Evolutionary conservation across 495 filamentous ascomycete species (phyloP).

Genomic region (Mycothermus thermophilus): DNA sequence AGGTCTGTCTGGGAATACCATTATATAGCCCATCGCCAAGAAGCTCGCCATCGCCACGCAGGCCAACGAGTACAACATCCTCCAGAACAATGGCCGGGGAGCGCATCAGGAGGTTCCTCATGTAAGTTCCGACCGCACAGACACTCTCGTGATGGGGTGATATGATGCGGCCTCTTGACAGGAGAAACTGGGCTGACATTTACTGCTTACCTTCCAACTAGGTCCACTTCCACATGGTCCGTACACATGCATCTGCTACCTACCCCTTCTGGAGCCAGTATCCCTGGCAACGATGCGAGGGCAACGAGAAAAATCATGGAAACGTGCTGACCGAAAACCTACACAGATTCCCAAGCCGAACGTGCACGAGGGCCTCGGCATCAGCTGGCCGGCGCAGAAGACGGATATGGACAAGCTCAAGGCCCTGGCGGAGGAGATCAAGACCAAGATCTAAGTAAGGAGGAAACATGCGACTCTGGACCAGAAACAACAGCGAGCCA

Average conservation of each 20-base stretch:
- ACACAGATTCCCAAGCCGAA: constrained; percentile 89
- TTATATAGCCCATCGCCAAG: constrained; percentile 63
- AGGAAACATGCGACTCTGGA: too few relatives aligned
- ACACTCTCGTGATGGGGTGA: not conserved
- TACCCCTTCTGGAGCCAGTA: too few relatives aligned
- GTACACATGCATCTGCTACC: constrained; percentile 9
- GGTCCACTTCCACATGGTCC: constrained; percentile 91
- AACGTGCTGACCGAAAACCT: too few relatives aligned
- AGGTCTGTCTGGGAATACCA: too few relatives aligned
- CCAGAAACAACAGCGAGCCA: too few relatives aligned
- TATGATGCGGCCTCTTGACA: not conserved
- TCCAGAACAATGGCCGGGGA: constrained; percentile 89
- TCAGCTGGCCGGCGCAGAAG: constrained; percentile 66
- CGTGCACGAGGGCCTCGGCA: constrained; percentile 59
- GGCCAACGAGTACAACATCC: constrained; percentile 72
- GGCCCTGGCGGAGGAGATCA: constrained; percentile 65
- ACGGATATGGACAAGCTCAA: constrained; percentile 76
- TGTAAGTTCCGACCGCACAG: constrained; percentile 40
- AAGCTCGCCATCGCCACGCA: constrained; percentile 66
- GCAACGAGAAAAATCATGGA: too few relatives aligned
- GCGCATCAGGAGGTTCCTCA: constrained; percentile 95
- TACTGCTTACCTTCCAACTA: constrained; percentile 13
- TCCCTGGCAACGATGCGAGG: too few relatives aligned
- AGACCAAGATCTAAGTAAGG: constrained; percentile 85
- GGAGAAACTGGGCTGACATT: not conserved